Evolutionary conservation across 208 protist species (phyloP).

Genomic region (Leishmania arabica): DNA sequence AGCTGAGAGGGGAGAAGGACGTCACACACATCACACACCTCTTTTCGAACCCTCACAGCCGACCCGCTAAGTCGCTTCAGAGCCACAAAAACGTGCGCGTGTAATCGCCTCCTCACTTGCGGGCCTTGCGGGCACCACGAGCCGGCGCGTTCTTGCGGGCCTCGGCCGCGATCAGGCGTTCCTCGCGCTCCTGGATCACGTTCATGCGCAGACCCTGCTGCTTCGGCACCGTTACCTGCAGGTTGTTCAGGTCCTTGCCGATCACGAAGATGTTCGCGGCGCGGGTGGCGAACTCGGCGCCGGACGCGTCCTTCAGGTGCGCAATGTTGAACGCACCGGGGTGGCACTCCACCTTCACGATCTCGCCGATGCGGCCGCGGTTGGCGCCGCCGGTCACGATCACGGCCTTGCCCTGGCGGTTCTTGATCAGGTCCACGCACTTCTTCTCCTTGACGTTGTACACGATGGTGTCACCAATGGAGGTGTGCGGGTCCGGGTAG

Average conservation of each 20-base stretch:
- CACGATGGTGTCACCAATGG: conserved; percentile 97
- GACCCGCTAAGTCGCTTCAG: neutral
- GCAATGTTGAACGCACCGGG: conserved; percentile 98
- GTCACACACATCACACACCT: neutral
- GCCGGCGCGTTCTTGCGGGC: conserved; percentile 52
- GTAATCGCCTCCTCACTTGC: conserved; percentile 38
- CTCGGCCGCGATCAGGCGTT: conserved; percentile 81
- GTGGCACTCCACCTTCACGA: conserved; percentile 95
- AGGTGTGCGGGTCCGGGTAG: conserved; percentile 98
- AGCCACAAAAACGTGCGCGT: neutral
- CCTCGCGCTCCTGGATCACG: conserved; percentile 89
- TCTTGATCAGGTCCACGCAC: conserved; percentile 92
- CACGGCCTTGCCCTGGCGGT: conserved; percentile 92
- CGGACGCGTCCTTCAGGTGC: conserved; percentile 94
- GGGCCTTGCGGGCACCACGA: conserved; percentile 52
- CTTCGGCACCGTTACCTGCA: conserved; percentile 96
- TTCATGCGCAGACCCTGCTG: conserved; percentile 95
- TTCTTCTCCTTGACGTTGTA: conserved; percentile 97
- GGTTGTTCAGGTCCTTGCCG: conserved; percentile 91
- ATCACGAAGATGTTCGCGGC: conserved; percentile 99
- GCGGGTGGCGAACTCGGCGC: conserved; percentile 98
- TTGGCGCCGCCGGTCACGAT: conserved; percentile 98
- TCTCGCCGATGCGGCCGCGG: conserved; percentile 98
- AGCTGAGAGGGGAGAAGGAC: neutral
- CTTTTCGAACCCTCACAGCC: neutral